Percentiles rank a stretch among this genome's conserved stretches.
Evolutionary conservation across 352 stramenopile species (phyloP).

Genomic region (Elongisporangium prolatum): DNA sequence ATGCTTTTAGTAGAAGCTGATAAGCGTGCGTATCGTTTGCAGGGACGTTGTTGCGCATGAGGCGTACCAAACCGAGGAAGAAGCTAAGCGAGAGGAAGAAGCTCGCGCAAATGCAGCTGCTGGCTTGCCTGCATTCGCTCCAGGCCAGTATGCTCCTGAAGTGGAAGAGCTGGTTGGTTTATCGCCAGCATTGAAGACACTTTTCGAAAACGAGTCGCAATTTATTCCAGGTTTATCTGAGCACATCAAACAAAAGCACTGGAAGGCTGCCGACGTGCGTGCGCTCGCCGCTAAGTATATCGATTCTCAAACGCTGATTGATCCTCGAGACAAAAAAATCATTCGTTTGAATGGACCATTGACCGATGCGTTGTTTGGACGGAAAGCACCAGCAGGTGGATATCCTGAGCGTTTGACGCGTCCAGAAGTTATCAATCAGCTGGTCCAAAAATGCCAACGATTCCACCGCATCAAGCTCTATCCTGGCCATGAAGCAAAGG

Average conservation of each 20-base stretch:
- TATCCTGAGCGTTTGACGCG: conserved; percentile 59
- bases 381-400: conserved; percentile 46
- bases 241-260: conserved; percentile 38
- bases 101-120: conserved; percentile 28
- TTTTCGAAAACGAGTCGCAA: conserved; percentile 32
- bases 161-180: conserved; percentile 66
- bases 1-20: conserved; percentile 5
- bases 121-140: conserved; percentile 34
- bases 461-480: conserved; percentile 73
- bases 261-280: conserved; percentile 40
- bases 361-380: conserved; percentile 70
- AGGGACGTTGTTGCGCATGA: conserved; percentile 59
- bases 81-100: conserved; percentile 43
- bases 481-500: conserved; percentile 58
- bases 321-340: conserved; percentile 60
- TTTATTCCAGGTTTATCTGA: too few relatives aligned
- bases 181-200: conserved; percentile 43
- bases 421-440: conserved; percentile 41
- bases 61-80: conserved; percentile 47
- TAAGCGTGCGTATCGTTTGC: background rate
- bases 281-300: conserved; percentile 62
- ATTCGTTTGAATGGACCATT: conserved; percentile 57
- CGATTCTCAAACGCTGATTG: conserved; percentile 44
- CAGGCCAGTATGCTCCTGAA: conserved; percentile 57
- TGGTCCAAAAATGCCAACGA: conserved; percentile 59